Evolutionary conservation across 1,284 basidiomycete genomes (phyloP).

Genomic region (Neolentinus lepideus): DNA sequence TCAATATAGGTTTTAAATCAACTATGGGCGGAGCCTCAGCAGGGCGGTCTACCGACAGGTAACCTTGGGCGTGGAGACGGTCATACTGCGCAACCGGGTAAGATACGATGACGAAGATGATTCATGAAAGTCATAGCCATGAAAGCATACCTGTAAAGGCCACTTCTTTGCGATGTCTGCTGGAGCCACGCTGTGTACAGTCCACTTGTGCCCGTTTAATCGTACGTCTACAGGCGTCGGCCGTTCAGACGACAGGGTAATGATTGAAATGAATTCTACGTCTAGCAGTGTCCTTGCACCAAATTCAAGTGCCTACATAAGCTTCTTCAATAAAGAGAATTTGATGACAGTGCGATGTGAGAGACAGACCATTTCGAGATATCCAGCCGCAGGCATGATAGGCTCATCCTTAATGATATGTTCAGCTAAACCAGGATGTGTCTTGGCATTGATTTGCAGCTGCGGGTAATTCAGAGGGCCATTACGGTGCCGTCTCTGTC

Average conservation of each 20-base stretch:
- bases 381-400: conserved; percentile 38
- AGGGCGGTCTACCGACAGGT: conserved; percentile 18
- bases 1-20: conserved; percentile 14
- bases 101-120: too few species aligned
- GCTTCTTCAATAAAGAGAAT: neutral
- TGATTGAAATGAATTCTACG: conserved; percentile 16
- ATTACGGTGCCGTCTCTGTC: conserved; percentile 13
- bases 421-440: conserved; percentile 29
- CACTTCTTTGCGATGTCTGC: neutral
- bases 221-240: conserved; percentile 20
- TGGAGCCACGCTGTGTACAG: conserved; percentile 10
- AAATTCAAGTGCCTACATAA: conserved; percentile 13
- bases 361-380: conserved; percentile 32
- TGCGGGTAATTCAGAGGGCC: conserved; percentile 27
- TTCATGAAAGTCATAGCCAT: neutral
- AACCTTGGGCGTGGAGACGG: conserved; percentile 25
- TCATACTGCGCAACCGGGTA: conserved; percentile 11
- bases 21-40: neutral
- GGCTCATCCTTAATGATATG: conserved; percentile 34
- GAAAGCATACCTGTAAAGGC: neutral
- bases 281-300: conserved; percentile 18
- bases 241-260: conserved; percentile 20
- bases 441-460: conserved; percentile 24
- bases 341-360: conserved; percentile 1
- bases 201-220: conserved; percentile 22